Evolutionary conservation across 2,329 filamentous ascomycete species (phyloP), one percentile per base, ranked within the genome.

Genomic region (Zymoseptoria ardabiliae): DNA sequence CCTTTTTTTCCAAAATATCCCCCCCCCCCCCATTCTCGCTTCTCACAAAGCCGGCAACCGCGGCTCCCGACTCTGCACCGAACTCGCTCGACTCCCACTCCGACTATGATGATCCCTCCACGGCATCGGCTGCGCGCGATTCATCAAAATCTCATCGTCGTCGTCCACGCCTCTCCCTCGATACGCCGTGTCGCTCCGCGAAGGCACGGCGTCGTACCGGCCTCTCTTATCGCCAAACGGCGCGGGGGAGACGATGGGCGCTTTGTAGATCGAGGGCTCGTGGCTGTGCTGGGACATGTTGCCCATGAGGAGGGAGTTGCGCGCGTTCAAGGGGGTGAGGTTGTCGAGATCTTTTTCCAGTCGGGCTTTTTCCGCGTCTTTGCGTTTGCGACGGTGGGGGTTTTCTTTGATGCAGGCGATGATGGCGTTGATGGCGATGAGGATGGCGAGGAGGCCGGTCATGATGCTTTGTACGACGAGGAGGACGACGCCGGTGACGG

Each of bases 401-500:
- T 97, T 97, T 77, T 91, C 84, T 72, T 88, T 89, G 82, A 85
- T 86, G 76, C 87, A 91, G 56, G 86, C 82, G 68, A 90, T 89
- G 71, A 97, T 85, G 53, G 90, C 90, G 71, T 97, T 97, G 78
- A 92, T 89, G 10, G 84, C 83, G 67, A 99, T 96, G 28, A 97
- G 81, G 55, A 97, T 88, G 3, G 90, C 92, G 58, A 99, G 80
- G 22, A 91, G 75, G 62, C 83, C 91, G 5, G 92, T 96, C 66
- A 99, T 78, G 0, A 87, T 83, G 0, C 90, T 90, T 76, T 99
- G 94, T 4, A 97, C 82, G n/a, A 87, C 90, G 65, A 97, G 94
- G 60, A 99, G 82, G 17, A 91, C 90, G n/a, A 97, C 85, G 58
- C 94, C 94, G 17, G 90, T 93, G 54, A 97, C 84, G 0, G 94